Base-by-base conservation (phyloP, 331 rosid species). In the Quercus lobata region DNA sequence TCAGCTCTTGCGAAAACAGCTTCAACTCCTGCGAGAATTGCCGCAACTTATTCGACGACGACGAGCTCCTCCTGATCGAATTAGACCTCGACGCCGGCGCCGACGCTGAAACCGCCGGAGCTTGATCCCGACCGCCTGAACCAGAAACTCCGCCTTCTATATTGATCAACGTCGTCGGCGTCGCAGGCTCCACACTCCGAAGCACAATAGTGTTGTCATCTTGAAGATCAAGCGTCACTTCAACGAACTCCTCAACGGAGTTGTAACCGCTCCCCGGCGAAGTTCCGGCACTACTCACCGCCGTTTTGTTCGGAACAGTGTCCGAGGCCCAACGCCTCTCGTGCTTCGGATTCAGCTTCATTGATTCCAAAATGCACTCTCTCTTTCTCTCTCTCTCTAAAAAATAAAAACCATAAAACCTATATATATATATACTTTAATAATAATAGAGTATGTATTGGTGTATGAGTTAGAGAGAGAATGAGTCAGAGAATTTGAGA, bases 1-100 rank as follows among this genome's bases (percentile, higher is more conserved):
- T 85, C 2, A 94, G 81, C 88, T 93, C 98, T 63, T 95, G 99
- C 17, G 99, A 96, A 77, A 96, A 91, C 57, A 90, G 99, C 83
- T 41, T 96, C 46, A 93, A 80, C 84, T 96, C 99, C 82, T 91
- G 97, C 8, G 98, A 96, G 75, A 96, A 93, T 60, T 92, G 99
- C 24, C 91, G 90, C 37, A 96, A 78, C 37, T 83, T 84, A 71
- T 71, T 87, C 4, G 99, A 92, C 11, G 98, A 88, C 57, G 99
- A 92, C 11, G 98, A 88, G 69, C 73, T 90, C 30, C 96, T 49
- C 72, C 88, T 80, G 37, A 89, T 82, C 73, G 93, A 74, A 24
- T 91, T 73, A 34, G 92, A 89, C 82, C 88, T 74, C 11, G 92
- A 82, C 1, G 83, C 54, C 3, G 91, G 85, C 25, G 53, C 49